These are phyloP conservation scores for Penicillium oxalicum DNA, from an alignment of 2,329 filamentous ascomycete genomes.

Conservation along the genomic window DNA sequence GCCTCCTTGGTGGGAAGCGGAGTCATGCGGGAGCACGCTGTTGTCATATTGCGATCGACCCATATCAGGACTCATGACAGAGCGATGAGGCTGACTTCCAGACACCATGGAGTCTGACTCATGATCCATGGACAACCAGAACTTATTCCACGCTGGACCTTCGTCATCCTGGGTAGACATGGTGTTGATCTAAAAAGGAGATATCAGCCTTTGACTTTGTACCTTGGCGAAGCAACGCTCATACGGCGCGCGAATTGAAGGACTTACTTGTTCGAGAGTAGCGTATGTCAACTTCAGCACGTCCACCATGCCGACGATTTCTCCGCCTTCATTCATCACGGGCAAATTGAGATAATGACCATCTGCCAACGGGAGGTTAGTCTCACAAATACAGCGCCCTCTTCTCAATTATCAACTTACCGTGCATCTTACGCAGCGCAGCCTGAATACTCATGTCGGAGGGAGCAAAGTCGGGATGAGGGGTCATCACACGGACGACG, in stretches of 20 bases:
- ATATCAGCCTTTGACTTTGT: background rate
- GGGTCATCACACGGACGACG: slow-evolving; percentile 97
- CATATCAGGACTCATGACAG: slow-evolving; percentile 71
- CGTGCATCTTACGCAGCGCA: slow-evolving; percentile 97
- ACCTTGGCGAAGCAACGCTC: background rate
- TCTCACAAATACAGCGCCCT: background rate
- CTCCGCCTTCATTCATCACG: slow-evolving; percentile 94
- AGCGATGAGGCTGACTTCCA: slow-evolving; percentile 70
- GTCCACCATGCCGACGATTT: slow-evolving; percentile 99
- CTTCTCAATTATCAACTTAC: slow-evolving; percentile 47
- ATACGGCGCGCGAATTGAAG: too few species aligned
- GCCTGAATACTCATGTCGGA: slow-evolving; percentile 99
- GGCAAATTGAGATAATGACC: slow-evolving; percentile 97
- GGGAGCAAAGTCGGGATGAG: slow-evolving; percentile 95
- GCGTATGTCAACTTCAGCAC: slow-evolving; percentile 97
- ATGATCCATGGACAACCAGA: slow-evolving; percentile 93
- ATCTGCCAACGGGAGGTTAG: slow-evolving; percentile 50
- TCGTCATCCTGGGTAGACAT: slow-evolving; percentile 86
- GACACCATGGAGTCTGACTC: slow-evolving; percentile 96
- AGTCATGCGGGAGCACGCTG: slow-evolving; percentile 87
- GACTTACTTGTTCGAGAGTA: slow-evolving; percentile 79
- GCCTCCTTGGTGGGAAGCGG: slow-evolving; percentile 87
- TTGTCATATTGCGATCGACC: slow-evolving; percentile 55
- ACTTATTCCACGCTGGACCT: slow-evolving; percentile 98
- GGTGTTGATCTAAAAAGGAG: slow-evolving; percentile 62